Conservation (phyloP, 2,329 filamentous ascomycete species). For the Claviceps monticola region DNA sequence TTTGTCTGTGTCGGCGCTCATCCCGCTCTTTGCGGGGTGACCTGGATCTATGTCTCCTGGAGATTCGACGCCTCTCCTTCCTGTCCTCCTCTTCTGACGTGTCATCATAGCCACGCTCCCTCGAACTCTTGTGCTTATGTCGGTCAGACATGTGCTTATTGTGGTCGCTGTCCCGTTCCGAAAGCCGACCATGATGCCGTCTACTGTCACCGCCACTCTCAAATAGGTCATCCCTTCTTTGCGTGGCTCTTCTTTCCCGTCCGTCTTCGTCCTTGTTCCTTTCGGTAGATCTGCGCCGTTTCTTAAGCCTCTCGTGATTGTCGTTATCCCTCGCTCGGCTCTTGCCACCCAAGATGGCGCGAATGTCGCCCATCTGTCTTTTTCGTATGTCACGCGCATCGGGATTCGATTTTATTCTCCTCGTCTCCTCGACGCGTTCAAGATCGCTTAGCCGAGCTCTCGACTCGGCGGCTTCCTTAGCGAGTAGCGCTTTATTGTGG, state of each 20-base stretch:
- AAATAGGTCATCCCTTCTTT: background rate
- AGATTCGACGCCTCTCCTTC: constrained; percentile 5
- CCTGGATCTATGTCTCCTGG: constrained; percentile 9
- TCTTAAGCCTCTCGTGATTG: background rate
- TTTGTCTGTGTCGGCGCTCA: constrained; percentile 17
- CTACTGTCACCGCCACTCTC: background rate
- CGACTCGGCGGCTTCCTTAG: constrained; percentile 72
- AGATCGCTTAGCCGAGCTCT: constrained; percentile 53
- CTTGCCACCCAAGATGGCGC: constrained; percentile 39
- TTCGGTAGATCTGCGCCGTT: background rate
- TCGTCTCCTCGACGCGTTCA: constrained; percentile 32
- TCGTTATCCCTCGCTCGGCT: constrained; percentile 15
- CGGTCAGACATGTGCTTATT: constrained; percentile 3
- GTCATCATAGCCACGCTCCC: background rate
- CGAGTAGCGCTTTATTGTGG: constrained; percentile 77
- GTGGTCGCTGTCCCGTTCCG: constrained; percentile 10
- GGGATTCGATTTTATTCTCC: constrained; percentile 29
- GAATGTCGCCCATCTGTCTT: constrained; percentile 46
- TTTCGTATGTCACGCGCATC: constrained; percentile 37
- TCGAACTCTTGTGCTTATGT: constrained; percentile 1
- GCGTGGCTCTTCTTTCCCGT: background rate
- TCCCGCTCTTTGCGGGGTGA: constrained; percentile 14
- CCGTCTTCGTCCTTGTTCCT: constrained; percentile 11
- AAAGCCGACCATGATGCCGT: constrained; percentile 14
- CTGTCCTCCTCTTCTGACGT: constrained; percentile 1